These are phyloP conservation scores for Amaranthus palmeri DNA, from an alignment of 148 eudicot genomes.

Conservation along the genomic window DNA sequence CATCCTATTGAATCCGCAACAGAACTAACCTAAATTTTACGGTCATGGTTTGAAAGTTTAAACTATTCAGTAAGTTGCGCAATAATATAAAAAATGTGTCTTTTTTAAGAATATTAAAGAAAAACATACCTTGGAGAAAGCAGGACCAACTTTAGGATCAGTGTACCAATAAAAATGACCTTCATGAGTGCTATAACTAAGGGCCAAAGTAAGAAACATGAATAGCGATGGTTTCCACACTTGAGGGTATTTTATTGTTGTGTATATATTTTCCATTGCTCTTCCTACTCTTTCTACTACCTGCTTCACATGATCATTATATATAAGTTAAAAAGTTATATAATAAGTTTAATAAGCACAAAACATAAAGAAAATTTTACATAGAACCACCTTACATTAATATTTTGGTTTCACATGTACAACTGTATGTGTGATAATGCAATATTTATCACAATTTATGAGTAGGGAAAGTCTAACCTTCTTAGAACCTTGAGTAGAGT, in stretches of 20 bases:
- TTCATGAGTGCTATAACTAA: slow-evolving; percentile 65
- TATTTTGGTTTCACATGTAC: too few relatives aligned
- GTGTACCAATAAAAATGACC: slow-evolving; percentile 79
- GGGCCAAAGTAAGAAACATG: slow-evolving; percentile 55
- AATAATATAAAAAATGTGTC: not conserved
- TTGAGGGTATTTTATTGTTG: slow-evolving; percentile 46
- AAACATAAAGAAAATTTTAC: too few relatives aligned
- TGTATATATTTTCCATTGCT: slow-evolving; percentile 45
- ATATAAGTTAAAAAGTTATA: too few relatives aligned
- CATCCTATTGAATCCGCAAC: too few relatives aligned
- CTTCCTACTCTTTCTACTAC: slow-evolving; percentile 31
- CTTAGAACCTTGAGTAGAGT: slow-evolving; percentile 10
- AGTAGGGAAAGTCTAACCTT: slow-evolving; percentile 25
- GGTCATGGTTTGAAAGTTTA: too few relatives aligned
- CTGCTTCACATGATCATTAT: slow-evolving; percentile 19
- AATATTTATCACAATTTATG: too few relatives aligned
- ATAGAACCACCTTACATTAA: too few relatives aligned
- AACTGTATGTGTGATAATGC: too few relatives aligned
- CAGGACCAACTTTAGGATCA: slow-evolving; percentile 49
- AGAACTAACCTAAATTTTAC: too few relatives aligned
- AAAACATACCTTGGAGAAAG: slow-evolving; percentile 49
- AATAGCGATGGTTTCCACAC: slow-evolving; percentile 71
- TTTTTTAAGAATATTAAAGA: too few relatives aligned
- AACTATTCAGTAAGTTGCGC: too few relatives aligned
- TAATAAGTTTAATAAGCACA: too few relatives aligned